Evolutionary conservation across 352 stramenopile species (phyloP).

Genomic region (Phytophthora pseudosyringae): DNA sequence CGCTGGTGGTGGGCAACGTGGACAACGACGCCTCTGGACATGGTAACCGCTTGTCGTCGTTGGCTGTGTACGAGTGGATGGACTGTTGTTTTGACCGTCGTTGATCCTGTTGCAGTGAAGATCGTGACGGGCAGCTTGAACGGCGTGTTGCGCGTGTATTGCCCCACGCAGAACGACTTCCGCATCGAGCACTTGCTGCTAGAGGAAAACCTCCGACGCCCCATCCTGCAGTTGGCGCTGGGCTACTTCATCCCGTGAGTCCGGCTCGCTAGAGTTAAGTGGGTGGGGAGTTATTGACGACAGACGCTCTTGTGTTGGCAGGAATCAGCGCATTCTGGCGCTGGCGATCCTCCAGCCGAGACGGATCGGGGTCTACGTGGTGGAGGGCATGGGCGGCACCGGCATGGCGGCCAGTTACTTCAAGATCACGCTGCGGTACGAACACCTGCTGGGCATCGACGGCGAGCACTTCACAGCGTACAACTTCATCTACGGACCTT

Average conservation of each 20-base stretch:
- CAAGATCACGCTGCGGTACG: constrained; percentile 81
- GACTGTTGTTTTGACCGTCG: not conserved
- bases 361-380: constrained; percentile 77
- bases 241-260: constrained; percentile 87
- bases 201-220: constrained; percentile 84
- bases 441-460: constrained; percentile 87
- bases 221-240: constrained; percentile 88
- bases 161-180: constrained; percentile 80
- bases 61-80: not conserved
- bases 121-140: constrained; percentile 91
- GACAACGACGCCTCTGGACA: constrained; percentile 79
- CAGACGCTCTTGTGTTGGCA: constrained; percentile 17
- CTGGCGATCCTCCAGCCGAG: constrained; percentile 91
- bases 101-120: constrained; percentile 56
- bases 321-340: constrained; percentile 61
- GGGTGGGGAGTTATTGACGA: constrained; percentile 9
- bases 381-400: constrained; percentile 79
- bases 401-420: constrained; percentile 86
- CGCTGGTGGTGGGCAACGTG: constrained; percentile 84
- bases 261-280: not conserved
- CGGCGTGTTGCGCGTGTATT: constrained; percentile 88
- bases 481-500: constrained; percentile 89
- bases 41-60: constrained; percentile 34
- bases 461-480: constrained; percentile 92
- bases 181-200: constrained; percentile 90